A percentile compares a stretch with the other conserved stretches of the same genome.
These are phyloP conservation scores for Penicillium crustosum DNA, from an alignment of 2,329 filamentous ascomycete genomes.

Conservation along the genomic window DNA sequence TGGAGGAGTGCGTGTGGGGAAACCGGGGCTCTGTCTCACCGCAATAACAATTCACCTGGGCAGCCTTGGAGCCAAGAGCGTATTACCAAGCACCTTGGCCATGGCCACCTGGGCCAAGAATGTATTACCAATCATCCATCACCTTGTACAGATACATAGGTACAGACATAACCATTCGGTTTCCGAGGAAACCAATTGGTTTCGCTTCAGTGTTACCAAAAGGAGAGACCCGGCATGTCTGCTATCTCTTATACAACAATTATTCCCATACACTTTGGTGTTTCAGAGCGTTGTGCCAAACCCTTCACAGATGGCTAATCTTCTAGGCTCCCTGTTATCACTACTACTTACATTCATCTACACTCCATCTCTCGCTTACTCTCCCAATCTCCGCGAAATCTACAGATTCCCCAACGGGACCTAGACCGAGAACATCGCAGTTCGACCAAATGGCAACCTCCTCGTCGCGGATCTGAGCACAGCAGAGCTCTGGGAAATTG, in stretches of 20 bases:
- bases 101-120: not conserved
- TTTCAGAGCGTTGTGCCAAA: not conserved
- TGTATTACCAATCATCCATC: not conserved
- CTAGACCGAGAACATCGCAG: slow-evolving; percentile 38
- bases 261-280: not conserved
- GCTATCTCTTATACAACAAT: not conserved
- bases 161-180: not conserved
- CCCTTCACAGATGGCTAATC: not conserved
- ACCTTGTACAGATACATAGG: not conserved
- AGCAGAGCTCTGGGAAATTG: slow-evolving; percentile 20
- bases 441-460: slow-evolving; percentile 34
- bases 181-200: not conserved
- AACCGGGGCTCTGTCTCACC: not conserved
- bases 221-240: too few species aligned
- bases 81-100: not conserved
- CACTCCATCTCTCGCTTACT: not conserved
- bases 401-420: slow-evolving; percentile 30
- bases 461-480: slow-evolving; percentile 27
- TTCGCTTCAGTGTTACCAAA: not conserved
- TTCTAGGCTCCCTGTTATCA: not conserved
- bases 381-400: slow-evolving; percentile 3
- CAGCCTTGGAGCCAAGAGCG: not conserved
- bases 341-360: not conserved
- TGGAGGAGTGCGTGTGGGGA: too few species aligned
- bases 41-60: not conserved